Percentiles rank a stretch among this genome's conserved stretches.
Conservation (phyloP, 495 filamentous ascomycete genomes). For the Delitschia confertaspora region DNA sequence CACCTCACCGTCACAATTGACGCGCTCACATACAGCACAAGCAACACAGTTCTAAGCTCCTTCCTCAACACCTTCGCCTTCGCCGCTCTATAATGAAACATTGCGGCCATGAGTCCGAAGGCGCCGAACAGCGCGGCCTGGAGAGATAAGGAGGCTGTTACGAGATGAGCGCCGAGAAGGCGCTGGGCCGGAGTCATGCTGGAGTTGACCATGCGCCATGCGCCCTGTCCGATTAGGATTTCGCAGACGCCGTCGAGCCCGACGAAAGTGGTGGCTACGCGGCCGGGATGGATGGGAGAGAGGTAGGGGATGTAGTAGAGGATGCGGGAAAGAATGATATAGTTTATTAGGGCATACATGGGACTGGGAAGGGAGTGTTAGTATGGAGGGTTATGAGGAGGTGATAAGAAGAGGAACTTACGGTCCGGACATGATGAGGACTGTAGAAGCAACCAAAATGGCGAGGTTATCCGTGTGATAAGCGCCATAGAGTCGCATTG, state of each 20-base stretch:
- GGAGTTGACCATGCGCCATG: slow-evolving; percentile 47
- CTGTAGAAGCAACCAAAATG: slow-evolving; percentile 25
- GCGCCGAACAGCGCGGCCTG: slow-evolving; percentile 55
- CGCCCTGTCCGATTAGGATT: slow-evolving; percentile 60
- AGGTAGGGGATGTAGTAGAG: slow-evolving; percentile 73
- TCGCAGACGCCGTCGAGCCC: slow-evolving; percentile 56
- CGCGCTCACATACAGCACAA: slow-evolving; percentile 29
- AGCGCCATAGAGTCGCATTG: slow-evolving; percentile 22
- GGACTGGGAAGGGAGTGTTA: slow-evolving; percentile 44
- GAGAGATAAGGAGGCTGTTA: slow-evolving; percentile 59
- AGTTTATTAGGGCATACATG: slow-evolving; percentile 65
- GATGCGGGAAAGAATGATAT: slow-evolving; percentile 64
- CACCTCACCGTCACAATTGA: slow-evolving; percentile 33
- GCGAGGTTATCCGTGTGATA: slow-evolving; percentile 21
- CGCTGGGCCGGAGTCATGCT: slow-evolving; percentile 38
- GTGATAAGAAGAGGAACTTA: slow-evolving; percentile 3
- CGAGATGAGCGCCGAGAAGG: slow-evolving; percentile 46
- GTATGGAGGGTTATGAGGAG: neutral
- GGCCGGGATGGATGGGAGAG: slow-evolving; percentile 67
- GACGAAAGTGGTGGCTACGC: slow-evolving; percentile 66
- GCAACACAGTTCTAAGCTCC: slow-evolving; percentile 50
- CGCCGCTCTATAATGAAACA: slow-evolving; percentile 52
- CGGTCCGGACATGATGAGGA: slow-evolving; percentile 31
- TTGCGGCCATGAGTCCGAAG: slow-evolving; percentile 50
- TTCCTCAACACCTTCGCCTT: slow-evolving; percentile 43